Evolutionary conservation across 495 filamentous ascomycete species (phyloP).

Genomic region (Platismatia glauca): DNA sequence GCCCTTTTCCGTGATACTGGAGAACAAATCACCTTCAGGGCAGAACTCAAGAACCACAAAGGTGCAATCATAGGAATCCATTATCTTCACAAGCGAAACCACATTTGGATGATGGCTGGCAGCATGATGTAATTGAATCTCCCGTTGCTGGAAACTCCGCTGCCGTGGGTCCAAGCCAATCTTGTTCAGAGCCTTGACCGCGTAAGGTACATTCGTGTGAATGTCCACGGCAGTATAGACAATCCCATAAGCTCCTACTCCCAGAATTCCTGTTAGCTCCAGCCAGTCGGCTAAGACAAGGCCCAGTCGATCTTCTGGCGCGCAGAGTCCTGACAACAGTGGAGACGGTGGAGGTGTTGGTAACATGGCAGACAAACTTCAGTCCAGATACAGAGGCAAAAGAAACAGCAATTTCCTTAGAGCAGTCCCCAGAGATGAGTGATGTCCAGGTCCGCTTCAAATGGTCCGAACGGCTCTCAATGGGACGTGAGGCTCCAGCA

Average conservation of each 20-base stretch:
- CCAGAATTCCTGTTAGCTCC: slow-evolving; percentile 76
- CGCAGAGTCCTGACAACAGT: slow-evolving; percentile 41
- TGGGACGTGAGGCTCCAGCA: neutral
- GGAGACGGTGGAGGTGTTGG: slow-evolving; percentile 56
- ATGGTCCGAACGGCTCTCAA: slow-evolving; percentile 2
- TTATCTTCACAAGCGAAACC: slow-evolving; percentile 87
- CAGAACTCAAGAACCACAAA: slow-evolving; percentile 97
- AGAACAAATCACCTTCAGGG: slow-evolving; percentile 93
- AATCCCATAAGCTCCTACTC: slow-evolving; percentile 91
- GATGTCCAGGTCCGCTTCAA: slow-evolving; percentile 1
- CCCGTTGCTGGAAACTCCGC: slow-evolving; percentile 79
- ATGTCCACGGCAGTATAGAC: slow-evolving; percentile 92
- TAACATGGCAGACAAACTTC: slow-evolving; percentile 25
- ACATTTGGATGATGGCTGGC: slow-evolving; percentile 88
- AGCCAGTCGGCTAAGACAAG: slow-evolving; percentile 72
- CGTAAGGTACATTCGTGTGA: slow-evolving; percentile 71
- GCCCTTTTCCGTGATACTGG: slow-evolving; percentile 89
- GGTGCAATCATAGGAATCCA: slow-evolving; percentile 86
- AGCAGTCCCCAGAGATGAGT: slow-evolving; percentile 15
- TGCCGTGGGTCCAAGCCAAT: slow-evolving; percentile 79
- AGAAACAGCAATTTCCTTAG: slow-evolving; percentile 7
- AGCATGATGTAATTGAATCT: slow-evolving; percentile 83
- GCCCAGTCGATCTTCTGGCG: slow-evolving; percentile 81
- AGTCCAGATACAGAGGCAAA: slow-evolving; percentile 13
- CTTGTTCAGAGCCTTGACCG: slow-evolving; percentile 96